Percentiles rank a stretch among this genome's conserved stretches.
These are phyloP conservation scores for Ascocoryne sarcoides DNA, from an alignment of 2,329 filamentous ascomycete genomes.

Conservation along the genomic window DNA sequence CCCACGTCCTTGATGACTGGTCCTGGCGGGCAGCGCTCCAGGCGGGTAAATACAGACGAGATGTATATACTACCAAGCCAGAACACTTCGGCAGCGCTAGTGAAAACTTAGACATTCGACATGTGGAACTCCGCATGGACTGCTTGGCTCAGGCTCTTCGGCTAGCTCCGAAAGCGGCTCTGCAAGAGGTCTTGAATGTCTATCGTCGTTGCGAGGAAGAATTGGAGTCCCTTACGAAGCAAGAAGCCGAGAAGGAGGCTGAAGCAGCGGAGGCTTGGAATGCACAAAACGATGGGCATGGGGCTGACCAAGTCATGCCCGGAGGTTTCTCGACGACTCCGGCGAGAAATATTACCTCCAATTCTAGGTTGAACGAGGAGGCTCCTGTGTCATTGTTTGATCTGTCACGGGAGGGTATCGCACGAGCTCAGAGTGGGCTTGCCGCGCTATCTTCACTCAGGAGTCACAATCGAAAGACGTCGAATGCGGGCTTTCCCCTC, in stretches of 20 bases:
- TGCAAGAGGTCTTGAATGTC: slow-evolving; percentile 66
- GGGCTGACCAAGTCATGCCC: slow-evolving; percentile 48
- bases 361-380: slow-evolving; percentile 41
- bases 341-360: slow-evolving; percentile 24
- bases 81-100: slow-evolving; percentile 52
- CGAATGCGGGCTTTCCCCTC: background rate
- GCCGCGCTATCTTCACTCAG: slow-evolving; percentile 37
- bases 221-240: slow-evolving; percentile 54
- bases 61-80: slow-evolving; percentile 42
- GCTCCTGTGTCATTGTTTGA: slow-evolving; percentile 58
- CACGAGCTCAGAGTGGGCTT: slow-evolving; percentile 49
- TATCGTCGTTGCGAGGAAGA: slow-evolving; percentile 75
- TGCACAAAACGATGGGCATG: slow-evolving; percentile 35
- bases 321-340: slow-evolving; percentile 40
- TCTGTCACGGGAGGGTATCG: slow-evolving; percentile 51
- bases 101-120: slow-evolving; percentile 54
- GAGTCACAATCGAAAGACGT: slow-evolving; percentile 2
- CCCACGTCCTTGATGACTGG: slow-evolving; percentile 46
- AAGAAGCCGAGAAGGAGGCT: slow-evolving; percentile 40
- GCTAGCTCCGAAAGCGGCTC: slow-evolving; percentile 58
- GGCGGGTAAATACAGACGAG: slow-evolving; percentile 65
- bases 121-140: slow-evolving; percentile 74
- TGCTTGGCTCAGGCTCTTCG: slow-evolving; percentile 68
- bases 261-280: slow-evolving; percentile 65
- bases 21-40: slow-evolving; percentile 73